Percentiles rank a stretch among this genome's conserved stretches.
Conservation (phyloP, 140 eudicot species). For the Oenanthe javanica region DNA sequence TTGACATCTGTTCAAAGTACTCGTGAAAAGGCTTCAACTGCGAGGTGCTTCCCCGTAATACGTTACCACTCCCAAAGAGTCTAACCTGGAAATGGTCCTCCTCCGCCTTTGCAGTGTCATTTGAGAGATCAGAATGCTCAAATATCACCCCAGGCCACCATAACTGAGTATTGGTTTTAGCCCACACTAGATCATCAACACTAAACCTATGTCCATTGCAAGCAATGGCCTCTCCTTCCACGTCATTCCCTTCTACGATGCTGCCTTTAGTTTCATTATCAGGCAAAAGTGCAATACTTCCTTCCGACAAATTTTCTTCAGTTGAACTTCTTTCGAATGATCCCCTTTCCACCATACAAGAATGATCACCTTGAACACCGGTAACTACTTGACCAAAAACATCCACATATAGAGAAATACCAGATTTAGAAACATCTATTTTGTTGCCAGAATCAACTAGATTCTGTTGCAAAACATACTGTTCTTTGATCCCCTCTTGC, state of each 20-base stretch:
- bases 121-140: conserved; percentile 34
- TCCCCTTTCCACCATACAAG: conserved; percentile 1
- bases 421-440: conserved; percentile 27
- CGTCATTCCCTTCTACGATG: conserved; percentile 8
- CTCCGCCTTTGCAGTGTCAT: conserved; percentile 18
- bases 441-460: conserved; percentile 22
- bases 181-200: conserved; percentile 66
- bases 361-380: neutral
- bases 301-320: conserved; percentile 7
- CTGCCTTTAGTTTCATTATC: neutral
- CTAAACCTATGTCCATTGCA: conserved; percentile 21
- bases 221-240: conserved; percentile 13
- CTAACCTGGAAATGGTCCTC: conserved; percentile 31
- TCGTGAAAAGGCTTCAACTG: conserved; percentile 50
- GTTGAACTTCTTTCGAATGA: conserved; percentile 6
- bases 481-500: conserved; percentile 2
- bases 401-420: conserved; percentile 57
- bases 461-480: neutral
- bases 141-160: conserved; percentile 74
- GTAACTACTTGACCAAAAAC: conserved; percentile 40
- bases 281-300: neutral
- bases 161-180: conserved; percentile 28
- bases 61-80: conserved; percentile 43
- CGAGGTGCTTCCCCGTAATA: conserved; percentile 32
- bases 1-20: conserved; percentile 42